A percentile compares a stretch with the other conserved stretches of the same genome.
phyloP scores from a whole-genome alignment of 305 asterid genomes.

The Rubia tinctorum region DNA sequence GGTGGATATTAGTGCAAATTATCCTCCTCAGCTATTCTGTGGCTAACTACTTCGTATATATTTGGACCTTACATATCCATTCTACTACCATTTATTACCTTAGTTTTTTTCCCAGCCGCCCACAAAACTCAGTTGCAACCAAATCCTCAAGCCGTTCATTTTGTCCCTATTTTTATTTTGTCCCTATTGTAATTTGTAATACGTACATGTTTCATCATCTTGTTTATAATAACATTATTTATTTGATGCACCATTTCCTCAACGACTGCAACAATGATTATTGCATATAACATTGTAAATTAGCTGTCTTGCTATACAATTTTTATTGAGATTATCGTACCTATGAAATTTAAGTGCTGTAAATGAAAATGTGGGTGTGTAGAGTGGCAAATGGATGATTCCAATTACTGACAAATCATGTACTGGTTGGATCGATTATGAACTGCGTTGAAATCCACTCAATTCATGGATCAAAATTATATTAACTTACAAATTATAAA shows the following conservation, averaged over 20 bases:
- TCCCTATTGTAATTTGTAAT: neutral
- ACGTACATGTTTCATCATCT: neutral
- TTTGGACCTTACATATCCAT: conserved; percentile 10
- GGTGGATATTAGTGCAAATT: neutral
- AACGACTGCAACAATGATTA: neutral
- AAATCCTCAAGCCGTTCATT: neutral
- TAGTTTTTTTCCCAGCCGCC: neutral
- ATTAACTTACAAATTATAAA: no score
- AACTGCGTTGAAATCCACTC: no score
- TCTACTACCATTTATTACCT: neutral
- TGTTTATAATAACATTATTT: neutral
- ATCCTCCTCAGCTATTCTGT: conserved; percentile 9
- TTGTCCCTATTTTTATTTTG: neutral
- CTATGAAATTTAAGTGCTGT: neutral
- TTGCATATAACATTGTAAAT: neutral
- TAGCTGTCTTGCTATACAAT: no score
- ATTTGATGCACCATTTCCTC: neutral
- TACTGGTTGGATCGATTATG: no score
- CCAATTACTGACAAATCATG: no score
- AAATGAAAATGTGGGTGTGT: no score
- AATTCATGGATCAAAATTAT: no score
- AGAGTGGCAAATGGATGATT: no score
- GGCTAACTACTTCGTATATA: conserved; percentile 1
- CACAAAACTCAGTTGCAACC: neutral
- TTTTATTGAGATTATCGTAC: no score